phyloP scores from a whole-genome alignment of 345 rosid genomes.

The Moricandia arvensis region DNA sequence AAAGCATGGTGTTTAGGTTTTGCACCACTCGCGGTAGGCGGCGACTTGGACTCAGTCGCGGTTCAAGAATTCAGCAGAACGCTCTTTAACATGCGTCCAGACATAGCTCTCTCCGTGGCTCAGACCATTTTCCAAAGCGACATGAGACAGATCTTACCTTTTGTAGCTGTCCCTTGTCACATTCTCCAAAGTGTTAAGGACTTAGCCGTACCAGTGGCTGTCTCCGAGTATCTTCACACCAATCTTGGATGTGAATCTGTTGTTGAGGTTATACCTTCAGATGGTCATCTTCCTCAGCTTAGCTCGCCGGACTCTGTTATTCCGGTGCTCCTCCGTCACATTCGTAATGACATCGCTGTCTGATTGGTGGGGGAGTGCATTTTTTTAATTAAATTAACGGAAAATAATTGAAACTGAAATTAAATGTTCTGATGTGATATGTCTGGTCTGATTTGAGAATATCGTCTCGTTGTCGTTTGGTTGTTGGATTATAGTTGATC shows the following conservation, averaged over 20 bases:
- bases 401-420: neutral
- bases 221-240: conserved; percentile 73
- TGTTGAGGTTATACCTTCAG: conserved; percentile 75
- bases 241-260: conserved; percentile 66
- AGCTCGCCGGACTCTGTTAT: conserved; percentile 87
- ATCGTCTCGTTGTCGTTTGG: conserved; percentile 24
- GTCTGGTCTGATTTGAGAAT: conserved; percentile 12
- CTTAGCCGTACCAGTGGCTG: conserved; percentile 79
- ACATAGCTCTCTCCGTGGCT: conserved; percentile 72
- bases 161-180: conserved; percentile 79
- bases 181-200: conserved; percentile 80
- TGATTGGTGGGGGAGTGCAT: conserved; percentile 9
- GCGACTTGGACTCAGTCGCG: conserved; percentile 84
- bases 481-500: conserved; percentile 23
- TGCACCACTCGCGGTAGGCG: conserved; percentile 81
- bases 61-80: conserved; percentile 95
- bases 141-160: conserved; percentile 55
- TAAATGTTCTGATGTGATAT: conserved; percentile 16
- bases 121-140: conserved; percentile 79
- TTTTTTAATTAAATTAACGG: neutral
- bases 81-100: conserved; percentile 92
- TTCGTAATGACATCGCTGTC: conserved; percentile 51
- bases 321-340: conserved; percentile 76
- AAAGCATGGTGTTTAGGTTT: conserved; percentile 92
- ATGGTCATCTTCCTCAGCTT: conserved; percentile 93